Evolutionary conservation across 2,329 filamentous ascomycete species (phyloP).

Genomic region (Hymenoscyphus infarciens): DNA sequence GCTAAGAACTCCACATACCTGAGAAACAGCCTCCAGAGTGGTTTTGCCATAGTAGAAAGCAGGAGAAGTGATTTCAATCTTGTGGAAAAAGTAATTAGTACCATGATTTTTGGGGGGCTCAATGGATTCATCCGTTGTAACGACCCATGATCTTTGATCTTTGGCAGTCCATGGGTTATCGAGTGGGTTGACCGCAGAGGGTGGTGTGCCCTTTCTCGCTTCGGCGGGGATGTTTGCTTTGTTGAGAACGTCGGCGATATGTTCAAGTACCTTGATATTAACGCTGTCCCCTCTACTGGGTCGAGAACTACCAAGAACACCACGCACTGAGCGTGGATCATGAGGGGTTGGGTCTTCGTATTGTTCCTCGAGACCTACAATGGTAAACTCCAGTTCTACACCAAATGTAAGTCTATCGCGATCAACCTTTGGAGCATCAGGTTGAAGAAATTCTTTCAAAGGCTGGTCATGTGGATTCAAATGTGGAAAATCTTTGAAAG

Average conservation of each 20-base stretch:
- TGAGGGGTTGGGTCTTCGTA: not conserved
- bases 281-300: no score
- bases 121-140: not conserved
- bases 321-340: not conserved
- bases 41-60: not conserved
- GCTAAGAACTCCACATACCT: not conserved
- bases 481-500: not conserved
- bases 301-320: not conserved
- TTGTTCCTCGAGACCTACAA: not conserved
- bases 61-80: not conserved
- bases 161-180: not conserved
- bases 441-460: not conserved
- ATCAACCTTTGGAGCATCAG: not conserved
- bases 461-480: constrained; percentile 4
- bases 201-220: not conserved
- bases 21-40: not conserved
- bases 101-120: not conserved
- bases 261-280: not conserved
- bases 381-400: constrained; percentile 1
- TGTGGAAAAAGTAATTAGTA: not conserved
- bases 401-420: constrained; percentile 4
- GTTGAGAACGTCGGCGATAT: not conserved
- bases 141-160: constrained; percentile 1
- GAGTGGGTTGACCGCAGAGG: not conserved
- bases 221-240: not conserved